phyloP scores from a whole-genome alignment of 202 grass and related monocot species.

The Carex arenaria region DNA sequence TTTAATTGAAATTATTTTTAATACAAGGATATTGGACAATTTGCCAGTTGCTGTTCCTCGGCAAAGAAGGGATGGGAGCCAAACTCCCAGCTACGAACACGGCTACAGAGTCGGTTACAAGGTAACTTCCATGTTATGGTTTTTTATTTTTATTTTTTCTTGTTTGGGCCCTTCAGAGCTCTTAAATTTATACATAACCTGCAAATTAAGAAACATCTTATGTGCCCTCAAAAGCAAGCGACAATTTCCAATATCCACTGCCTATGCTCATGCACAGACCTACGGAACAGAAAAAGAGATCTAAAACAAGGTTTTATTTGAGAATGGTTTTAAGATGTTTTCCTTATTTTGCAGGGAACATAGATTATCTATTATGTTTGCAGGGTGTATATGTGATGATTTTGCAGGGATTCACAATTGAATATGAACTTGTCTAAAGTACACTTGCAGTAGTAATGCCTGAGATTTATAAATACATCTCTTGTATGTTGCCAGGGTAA shows the following conservation, averaged over 20 bases:
- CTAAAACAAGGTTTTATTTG: slow-evolving; percentile 3
- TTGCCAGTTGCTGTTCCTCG: slow-evolving; percentile 90
- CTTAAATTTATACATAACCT: background rate
- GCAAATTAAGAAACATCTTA: background rate
- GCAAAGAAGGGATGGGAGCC: slow-evolving; percentile 77
- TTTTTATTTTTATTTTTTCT: background rate
- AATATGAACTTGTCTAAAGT: background rate
- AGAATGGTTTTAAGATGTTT: background rate
- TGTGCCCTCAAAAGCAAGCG: background rate
- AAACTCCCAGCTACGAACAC: slow-evolving; percentile 77
- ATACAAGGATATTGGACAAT: slow-evolving; percentile 90
- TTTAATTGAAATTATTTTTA: background rate
- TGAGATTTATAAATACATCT: slow-evolving; percentile 12
- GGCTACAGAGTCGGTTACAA: slow-evolving; percentile 97
- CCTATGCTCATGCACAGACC: background rate
- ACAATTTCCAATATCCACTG: background rate
- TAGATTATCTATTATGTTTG: background rate
- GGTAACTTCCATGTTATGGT: slow-evolving; percentile 29
- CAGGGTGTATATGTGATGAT: background rate
- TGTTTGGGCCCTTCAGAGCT: background rate
- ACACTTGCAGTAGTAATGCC: background rate
- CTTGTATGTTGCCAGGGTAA: slow-evolving; percentile 54
- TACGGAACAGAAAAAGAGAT: background rate
- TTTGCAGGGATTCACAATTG: background rate
- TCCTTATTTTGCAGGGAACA: background rate